Evolutionary conservation across 352 stramenopile species (phyloP).

Genomic region (Phytophthora crassamura): DNA sequence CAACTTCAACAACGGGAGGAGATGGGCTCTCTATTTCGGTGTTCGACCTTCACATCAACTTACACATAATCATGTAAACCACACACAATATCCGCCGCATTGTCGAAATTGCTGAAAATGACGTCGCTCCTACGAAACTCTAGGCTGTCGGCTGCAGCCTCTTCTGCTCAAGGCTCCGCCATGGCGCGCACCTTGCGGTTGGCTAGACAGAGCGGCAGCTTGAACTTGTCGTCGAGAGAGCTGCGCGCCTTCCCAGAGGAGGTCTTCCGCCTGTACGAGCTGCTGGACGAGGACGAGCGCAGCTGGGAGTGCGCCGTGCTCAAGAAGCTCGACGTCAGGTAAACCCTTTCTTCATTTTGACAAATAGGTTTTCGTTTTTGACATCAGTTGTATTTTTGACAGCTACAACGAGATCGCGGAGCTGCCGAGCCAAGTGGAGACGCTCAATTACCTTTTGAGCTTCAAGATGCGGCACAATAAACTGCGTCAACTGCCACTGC

Average conservation of each 20-base stretch:
- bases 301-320: slow-evolving; percentile 78
- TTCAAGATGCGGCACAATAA: slow-evolving; percentile 84
- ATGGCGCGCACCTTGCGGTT: slow-evolving; percentile 54
- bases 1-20: slow-evolving; percentile 5
- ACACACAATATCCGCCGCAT: slow-evolving; percentile 3
- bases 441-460: slow-evolving; percentile 55
- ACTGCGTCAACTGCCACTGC: slow-evolving; percentile 53
- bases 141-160: slow-evolving; percentile 30
- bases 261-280: slow-evolving; percentile 66
- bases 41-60: not conserved
- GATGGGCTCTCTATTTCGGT: not conserved
- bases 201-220: slow-evolving; percentile 57
- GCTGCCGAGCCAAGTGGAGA: slow-evolving; percentile 55
- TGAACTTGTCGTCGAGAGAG: slow-evolving; percentile 71
- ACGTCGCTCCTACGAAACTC: slow-evolving; percentile 53
- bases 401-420: slow-evolving; percentile 82
- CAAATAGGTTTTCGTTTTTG: not conserved
- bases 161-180: slow-evolving; percentile 11
- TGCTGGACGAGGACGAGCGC: slow-evolving; percentile 70
- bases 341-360: slow-evolving; percentile 1
- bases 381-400: slow-evolving; percentile 7
- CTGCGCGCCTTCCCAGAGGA: slow-evolving; percentile 62
- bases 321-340: slow-evolving; percentile 80
- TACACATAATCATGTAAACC: not conserved
- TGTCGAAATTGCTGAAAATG: slow-evolving; percentile 26